Percentiles rank a stretch among this genome's conserved stretches.
These are phyloP conservation scores for Coemansia asiatica DNA, from an alignment of 192 early-diverging fungal genomes.

Conservation along the genomic window DNA sequence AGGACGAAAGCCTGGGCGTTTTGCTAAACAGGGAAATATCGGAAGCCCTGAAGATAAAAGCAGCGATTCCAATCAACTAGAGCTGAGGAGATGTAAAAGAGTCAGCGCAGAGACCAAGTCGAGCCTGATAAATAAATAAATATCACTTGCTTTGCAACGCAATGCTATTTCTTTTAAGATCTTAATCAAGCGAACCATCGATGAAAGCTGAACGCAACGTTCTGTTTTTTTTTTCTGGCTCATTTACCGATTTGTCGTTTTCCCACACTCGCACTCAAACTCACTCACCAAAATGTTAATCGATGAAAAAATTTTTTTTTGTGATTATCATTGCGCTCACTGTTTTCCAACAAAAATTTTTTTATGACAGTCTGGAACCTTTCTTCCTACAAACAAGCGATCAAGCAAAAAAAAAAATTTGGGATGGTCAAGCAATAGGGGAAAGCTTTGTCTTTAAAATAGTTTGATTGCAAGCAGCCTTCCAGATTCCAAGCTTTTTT, in stretches of 20 bases:
- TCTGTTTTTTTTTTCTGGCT: no score
- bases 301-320: no score
- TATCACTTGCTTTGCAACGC: no score
- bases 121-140: no score
- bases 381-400: not conserved
- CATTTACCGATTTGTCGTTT: no score
- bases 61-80: conserved; percentile 54
- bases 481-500: not conserved
- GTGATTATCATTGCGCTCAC: no score
- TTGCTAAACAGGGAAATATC: conserved; percentile 70
- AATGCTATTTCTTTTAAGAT: not conserved
- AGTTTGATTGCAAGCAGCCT: not conserved
- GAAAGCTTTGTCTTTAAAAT: no score
- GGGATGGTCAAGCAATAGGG: not conserved
- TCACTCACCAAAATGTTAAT: no score
- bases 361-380: not conserved
- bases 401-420: not conserved
- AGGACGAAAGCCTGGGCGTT: conserved; percentile 65
- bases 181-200: not conserved
- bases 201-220: not conserved
- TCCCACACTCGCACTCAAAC: no score
- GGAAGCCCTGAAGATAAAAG: conserved; percentile 46
- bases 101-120: not conserved
- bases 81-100: not conserved
- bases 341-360: no score